Conservation (phyloP, 2,329 filamentous ascomycete species). For the Metarhizium rileyi region DNA sequence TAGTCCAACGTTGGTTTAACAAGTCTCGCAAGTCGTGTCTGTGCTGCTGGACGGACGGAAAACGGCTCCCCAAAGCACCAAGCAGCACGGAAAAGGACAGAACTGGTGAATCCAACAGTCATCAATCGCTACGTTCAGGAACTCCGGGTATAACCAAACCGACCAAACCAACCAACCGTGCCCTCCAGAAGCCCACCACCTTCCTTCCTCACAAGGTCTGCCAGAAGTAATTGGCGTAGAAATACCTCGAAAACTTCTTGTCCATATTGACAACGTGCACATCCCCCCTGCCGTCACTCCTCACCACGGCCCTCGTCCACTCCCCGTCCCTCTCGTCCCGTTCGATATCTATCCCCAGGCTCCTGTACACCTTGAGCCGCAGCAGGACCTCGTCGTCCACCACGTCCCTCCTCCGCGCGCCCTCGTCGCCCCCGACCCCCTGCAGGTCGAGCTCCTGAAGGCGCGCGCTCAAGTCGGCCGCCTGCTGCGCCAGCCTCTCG, state of each 20-base stretch:
- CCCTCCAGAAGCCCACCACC: background rate
- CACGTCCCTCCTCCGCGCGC: conserved; percentile 24
- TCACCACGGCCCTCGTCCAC: conserved; percentile 75
- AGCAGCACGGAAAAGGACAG: too few relatives aligned
- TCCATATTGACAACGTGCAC: conserved; percentile 94
- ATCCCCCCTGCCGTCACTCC: conserved; percentile 79
- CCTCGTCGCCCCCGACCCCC: conserved; percentile 61
- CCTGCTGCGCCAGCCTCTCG: conserved; percentile 75
- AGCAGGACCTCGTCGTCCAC: conserved; percentile 59
- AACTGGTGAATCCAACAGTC: background rate
- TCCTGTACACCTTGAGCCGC: conserved; percentile 83
- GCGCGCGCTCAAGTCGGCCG: conserved; percentile 63
- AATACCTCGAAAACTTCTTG: conserved; percentile 80
- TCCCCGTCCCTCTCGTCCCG: conserved; percentile 62
- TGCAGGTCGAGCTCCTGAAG: conserved; percentile 79
- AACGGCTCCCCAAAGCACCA: background rate
- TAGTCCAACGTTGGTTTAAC: too few relatives aligned
- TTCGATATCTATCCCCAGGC: conserved; percentile 83
- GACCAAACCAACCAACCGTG: background rate
- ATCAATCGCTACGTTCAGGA: background rate
- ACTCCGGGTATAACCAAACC: background rate
- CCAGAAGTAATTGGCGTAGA: conserved; percentile 97
- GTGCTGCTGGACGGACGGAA: background rate
- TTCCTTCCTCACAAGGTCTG: conserved; percentile 51
- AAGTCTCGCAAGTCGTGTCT: too few relatives aligned